Evolutionary conservation across 306 rosid species (phyloP).

Genomic region (Vigna nakashimae): DNA sequence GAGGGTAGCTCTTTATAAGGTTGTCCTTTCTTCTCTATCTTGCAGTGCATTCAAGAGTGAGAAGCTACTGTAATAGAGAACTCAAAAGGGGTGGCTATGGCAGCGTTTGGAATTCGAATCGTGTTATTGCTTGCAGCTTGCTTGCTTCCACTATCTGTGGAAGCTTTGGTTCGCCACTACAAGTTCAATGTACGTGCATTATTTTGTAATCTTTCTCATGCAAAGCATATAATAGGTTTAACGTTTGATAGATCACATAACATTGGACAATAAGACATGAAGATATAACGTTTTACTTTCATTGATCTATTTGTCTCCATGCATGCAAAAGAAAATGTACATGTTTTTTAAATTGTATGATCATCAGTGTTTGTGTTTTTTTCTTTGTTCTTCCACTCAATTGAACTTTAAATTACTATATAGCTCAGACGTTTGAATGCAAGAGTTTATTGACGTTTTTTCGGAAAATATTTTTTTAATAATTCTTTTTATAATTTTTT

Average conservation of each 20-base stretch:
- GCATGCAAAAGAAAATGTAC: background rate
- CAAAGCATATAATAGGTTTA: slow-evolving; percentile 9
- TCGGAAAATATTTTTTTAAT: no score
- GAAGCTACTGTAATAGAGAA: slow-evolving; percentile 1
- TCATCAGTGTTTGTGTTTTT: background rate
- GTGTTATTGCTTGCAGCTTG: slow-evolving; percentile 40
- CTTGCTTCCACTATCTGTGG: slow-evolving; percentile 42
- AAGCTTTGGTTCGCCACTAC: slow-evolving; percentile 53
- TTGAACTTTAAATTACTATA: background rate
- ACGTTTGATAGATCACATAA: background rate
- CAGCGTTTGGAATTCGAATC: background rate
- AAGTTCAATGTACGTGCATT: slow-evolving; percentile 55
- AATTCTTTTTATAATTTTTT: no score
- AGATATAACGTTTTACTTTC: background rate
- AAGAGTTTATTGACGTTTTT: no score
- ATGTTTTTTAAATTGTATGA: background rate
- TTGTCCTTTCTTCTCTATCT: slow-evolving; percentile 25
- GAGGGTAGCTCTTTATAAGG: slow-evolving; percentile 45
- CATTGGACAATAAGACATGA: background rate
- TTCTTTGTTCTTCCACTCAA: background rate
- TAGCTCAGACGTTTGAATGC: no score
- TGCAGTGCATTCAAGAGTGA: slow-evolving; percentile 23
- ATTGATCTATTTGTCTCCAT: background rate
- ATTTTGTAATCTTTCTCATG: slow-evolving; percentile 29
- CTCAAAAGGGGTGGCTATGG: slow-evolving; percentile 32